Percentiles rank a stretch among this genome's conserved stretches.
Evolutionary conservation across 1,139 yeast species (phyloP).

Genomic region (Protomyces lactucae-debilis): DNA sequence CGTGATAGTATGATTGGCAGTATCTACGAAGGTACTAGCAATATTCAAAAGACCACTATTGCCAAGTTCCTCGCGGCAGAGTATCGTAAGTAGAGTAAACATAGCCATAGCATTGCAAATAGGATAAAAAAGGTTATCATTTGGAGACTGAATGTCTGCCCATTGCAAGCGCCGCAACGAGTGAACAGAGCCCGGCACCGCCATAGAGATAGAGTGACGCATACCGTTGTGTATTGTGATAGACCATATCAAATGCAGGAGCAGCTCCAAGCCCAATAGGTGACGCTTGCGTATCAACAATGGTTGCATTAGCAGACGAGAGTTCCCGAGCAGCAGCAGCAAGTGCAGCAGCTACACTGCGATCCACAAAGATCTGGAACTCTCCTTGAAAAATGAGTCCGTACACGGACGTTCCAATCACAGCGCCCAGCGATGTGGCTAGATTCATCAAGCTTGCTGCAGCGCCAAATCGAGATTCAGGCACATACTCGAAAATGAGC

Average conservation of each 20-base stretch:
- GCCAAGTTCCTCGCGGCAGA: constrained; percentile 37
- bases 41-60: constrained; percentile 46
- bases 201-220: not conserved
- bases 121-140: not conserved
- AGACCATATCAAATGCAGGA: not conserved
- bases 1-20: constrained; percentile 48
- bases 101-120: not conserved
- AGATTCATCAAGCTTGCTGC: constrained; percentile 9
- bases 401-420: constrained; percentile 10
- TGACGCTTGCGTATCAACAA: not conserved
- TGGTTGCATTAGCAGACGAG: not conserved
- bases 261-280: not conserved
- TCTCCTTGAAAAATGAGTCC: not conserved
- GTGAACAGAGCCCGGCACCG: not conserved
- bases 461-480: constrained; percentile 9
- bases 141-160: not conserved
- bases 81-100: not conserved
- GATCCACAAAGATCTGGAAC: not conserved
- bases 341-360: not conserved
- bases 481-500: constrained; percentile 11
- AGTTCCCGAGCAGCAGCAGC: not conserved
- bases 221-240: not conserved
- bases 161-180: not conserved
- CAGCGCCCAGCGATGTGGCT: constrained; percentile 12
- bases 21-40: constrained; percentile 47